Conservation (phyloP, 73 alveolate genomes). For the Durusdinium trenchii region DNA sequence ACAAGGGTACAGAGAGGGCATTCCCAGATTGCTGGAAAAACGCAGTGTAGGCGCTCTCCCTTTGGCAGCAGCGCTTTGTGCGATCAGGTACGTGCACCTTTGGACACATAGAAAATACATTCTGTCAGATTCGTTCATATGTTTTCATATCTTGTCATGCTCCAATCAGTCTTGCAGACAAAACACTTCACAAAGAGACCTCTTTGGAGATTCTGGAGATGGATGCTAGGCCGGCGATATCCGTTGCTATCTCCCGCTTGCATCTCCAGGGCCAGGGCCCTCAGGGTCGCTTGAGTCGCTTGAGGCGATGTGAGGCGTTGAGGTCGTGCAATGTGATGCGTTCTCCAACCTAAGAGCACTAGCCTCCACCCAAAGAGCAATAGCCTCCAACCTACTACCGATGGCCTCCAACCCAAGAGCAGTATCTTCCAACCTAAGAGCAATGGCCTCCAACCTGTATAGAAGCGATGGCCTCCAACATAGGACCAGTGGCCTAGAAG, state of each 20-base stretch:
- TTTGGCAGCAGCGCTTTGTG: conserved; percentile 62
- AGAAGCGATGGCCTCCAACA: too few relatives aligned
- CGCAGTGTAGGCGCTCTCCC: conserved; percentile 33
- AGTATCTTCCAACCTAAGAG: too few relatives aligned
- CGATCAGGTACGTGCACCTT: neutral
- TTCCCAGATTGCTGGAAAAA: neutral
- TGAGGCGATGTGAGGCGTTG: too few relatives aligned
- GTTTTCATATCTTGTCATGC: neutral
- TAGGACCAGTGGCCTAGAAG: too few relatives aligned
- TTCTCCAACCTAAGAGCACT: too few relatives aligned
- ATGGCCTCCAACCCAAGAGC: too few relatives aligned
- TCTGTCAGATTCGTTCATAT: neutral
- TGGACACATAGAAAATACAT: neutral
- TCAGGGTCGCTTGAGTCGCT: too few relatives aligned
- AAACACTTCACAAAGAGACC: neutral
- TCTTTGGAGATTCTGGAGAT: neutral
- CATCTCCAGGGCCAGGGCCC: conserved; percentile 69
- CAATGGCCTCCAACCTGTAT: too few relatives aligned
- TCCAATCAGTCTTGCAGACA: neutral
- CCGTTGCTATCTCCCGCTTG: conserved; percentile 24
- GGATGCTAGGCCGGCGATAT: conserved; percentile 1
- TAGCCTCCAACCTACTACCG: too few relatives aligned
- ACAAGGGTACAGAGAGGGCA: too few relatives aligned
- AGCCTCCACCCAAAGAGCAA: too few relatives aligned
- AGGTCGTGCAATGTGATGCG: too few relatives aligned